phyloP scores from a whole-genome alignment of 106 monocot species.

The Allium sativum region DNA sequence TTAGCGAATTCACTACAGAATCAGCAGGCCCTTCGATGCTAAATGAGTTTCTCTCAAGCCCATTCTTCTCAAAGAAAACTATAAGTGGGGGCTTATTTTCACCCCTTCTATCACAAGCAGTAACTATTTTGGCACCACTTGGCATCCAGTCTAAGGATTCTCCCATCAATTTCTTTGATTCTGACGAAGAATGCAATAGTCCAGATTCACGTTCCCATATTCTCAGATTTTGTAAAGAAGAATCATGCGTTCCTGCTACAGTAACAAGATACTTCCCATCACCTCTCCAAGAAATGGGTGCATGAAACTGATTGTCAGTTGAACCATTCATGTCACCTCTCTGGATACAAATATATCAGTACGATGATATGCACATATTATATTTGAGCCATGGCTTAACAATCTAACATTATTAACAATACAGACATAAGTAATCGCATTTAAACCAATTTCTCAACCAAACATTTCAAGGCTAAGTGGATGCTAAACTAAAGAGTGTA shows the following conservation, averaged over 20 bases:
- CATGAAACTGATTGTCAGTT: constrained; percentile 16
- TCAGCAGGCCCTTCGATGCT: constrained; percentile 35
- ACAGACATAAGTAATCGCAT: no score
- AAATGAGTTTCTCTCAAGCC: constrained; percentile 80
- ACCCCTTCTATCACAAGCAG: constrained; percentile 36
- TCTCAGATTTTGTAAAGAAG: constrained; percentile 37
- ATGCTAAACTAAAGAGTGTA: no score
- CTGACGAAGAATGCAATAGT: constrained; percentile 55
- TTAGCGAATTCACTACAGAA: constrained; percentile 33
- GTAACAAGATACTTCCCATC: constrained; percentile 96
- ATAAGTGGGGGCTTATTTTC: constrained; percentile 51
- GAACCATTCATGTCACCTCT: constrained; percentile 9
- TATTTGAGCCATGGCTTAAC: background rate
- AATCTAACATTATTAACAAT: no score
- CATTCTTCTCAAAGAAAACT: constrained; percentile 92
- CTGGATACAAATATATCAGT: constrained; percentile 14
- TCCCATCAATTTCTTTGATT: constrained; percentile 41
- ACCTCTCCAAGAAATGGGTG: constrained; percentile 79
- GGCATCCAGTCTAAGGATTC: constrained; percentile 92
- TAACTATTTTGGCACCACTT: constrained; percentile 75
- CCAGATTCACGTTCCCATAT: constrained; percentile 95
- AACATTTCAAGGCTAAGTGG: no score
- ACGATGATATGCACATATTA: background rate
- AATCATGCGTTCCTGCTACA: constrained; percentile 29
- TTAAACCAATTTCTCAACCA: no score